Conservation (phyloP, 306 rosid genomes). For the Carpinus viminea region DNA sequence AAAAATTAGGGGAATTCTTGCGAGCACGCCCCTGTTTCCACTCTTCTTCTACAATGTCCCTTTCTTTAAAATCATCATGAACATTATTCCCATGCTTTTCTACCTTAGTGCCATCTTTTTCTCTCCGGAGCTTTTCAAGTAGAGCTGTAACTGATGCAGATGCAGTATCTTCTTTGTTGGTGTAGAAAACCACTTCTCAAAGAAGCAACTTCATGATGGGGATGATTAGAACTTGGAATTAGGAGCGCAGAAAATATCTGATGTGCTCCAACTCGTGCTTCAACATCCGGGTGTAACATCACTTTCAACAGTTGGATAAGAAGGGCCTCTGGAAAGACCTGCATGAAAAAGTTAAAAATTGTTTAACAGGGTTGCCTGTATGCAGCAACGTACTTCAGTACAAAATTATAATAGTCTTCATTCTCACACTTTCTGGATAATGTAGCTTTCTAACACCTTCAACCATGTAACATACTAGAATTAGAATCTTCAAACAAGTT, state of each 20-base stretch:
- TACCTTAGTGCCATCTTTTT: conserved; percentile 50
- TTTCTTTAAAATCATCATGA: conserved; percentile 53
- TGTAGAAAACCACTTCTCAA: conserved; percentile 52
- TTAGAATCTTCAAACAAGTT: neutral
- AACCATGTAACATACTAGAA: conserved; percentile 5
- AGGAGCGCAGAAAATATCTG: conserved; percentile 84
- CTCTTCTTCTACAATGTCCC: conserved; percentile 51
- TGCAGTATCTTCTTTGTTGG: conserved; percentile 60
- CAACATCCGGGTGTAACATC: conserved; percentile 82
- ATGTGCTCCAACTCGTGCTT: conserved; percentile 91
- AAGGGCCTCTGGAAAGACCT: conserved; percentile 93
- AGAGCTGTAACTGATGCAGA: conserved; percentile 84
- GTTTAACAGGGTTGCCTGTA: neutral
- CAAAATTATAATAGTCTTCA: neutral
- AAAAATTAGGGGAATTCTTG: conserved; percentile 68
- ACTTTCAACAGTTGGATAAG: conserved; percentile 84
- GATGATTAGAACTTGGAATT: conserved; percentile 62
- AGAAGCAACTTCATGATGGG: conserved; percentile 48
- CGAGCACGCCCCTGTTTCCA: conserved; percentile 62
- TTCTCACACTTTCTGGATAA: conserved; percentile 1
- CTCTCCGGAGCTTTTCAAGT: conserved; percentile 89
- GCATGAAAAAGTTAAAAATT: conserved; percentile 18
- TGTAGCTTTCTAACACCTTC: neutral
- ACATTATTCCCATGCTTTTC: conserved; percentile 42
- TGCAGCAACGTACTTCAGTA: conserved; percentile 2